Conservation (phyloP, 352 stramenopile species). For the Thraustochytrium sp. region DNA sequence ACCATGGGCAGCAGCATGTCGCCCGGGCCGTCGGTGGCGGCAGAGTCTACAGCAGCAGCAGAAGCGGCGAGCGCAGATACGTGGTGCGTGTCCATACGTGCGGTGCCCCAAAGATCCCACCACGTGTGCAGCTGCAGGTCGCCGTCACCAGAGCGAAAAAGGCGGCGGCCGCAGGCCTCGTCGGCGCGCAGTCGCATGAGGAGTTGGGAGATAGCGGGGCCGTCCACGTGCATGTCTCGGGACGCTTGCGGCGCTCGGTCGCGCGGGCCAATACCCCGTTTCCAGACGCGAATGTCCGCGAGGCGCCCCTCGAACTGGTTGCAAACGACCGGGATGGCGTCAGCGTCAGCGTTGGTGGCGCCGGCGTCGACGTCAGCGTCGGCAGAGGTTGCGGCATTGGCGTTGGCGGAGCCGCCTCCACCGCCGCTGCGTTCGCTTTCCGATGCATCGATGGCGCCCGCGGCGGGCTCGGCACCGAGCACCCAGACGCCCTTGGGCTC, state of each 20-base stretch:
- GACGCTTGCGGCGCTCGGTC: no score
- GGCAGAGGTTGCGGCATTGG: no score
- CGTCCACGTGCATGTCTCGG: no score
- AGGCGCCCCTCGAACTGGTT: constrained; percentile 7
- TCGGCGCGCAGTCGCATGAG: neutral
- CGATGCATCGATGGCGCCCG: no score
- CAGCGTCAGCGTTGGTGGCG: neutral
- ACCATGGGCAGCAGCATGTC: no score
- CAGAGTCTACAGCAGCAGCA: neutral
- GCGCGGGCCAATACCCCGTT: neutral
- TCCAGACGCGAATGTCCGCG: constrained; percentile 14
- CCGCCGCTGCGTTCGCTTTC: no score
- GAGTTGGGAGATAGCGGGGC: neutral
- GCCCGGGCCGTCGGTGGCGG: no score
- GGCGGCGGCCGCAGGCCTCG: neutral
- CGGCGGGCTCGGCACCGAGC: neutral
- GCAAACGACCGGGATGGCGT: neutral
- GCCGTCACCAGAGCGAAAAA: neutral
- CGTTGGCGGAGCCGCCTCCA: no score
- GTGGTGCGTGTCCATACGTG: neutral
- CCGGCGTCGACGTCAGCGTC: neutral
- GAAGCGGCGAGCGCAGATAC: no score
- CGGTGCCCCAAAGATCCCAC: neutral
- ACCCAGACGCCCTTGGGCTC: neutral
- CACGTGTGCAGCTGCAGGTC: neutral